Evolutionary conservation across 106 monocot genomes (phyloP).

Genomic region (Apostasia ramifera): DNA sequence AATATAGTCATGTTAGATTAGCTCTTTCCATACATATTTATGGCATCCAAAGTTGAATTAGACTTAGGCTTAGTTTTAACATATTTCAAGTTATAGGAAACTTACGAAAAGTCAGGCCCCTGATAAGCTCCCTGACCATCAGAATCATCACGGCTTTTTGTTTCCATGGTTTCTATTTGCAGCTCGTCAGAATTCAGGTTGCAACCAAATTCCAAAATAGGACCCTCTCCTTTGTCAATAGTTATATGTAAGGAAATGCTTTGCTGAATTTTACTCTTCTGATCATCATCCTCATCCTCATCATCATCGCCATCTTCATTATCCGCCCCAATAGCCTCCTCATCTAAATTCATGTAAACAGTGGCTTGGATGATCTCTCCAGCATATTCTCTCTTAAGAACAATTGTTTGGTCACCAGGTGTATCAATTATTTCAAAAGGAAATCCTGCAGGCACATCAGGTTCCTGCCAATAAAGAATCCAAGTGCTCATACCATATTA

Average conservation of each 20-base stretch:
- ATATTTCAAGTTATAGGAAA: neutral
- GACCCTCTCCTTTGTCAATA: constrained; percentile 58
- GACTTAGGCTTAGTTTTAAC: no score
- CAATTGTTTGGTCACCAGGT: constrained; percentile 68
- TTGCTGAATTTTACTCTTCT: constrained; percentile 18
- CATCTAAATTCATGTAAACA: constrained; percentile 40
- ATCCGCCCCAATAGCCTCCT: constrained; percentile 15
- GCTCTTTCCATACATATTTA: no score
- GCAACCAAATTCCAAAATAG: constrained; percentile 63
- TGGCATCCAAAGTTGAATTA: no score
- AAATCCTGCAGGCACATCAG: constrained; percentile 44
- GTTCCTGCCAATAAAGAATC: constrained; percentile 21
- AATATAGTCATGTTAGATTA: no score
- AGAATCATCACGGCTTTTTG: constrained; percentile 30
- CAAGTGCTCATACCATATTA: no score
- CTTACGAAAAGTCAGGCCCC: constrained; percentile 81
- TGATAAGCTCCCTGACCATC: constrained; percentile 47
- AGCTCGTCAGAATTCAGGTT: constrained; percentile 43
- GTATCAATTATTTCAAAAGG: constrained; percentile 81
- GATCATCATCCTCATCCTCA: constrained; percentile 9
- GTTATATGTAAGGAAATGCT: constrained; percentile 48
- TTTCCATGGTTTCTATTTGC: constrained; percentile 49
- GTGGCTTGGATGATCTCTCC: constrained; percentile 64
- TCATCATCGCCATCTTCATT: constrained; percentile 37
- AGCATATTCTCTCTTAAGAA: constrained; percentile 42